These are phyloP conservation scores for Yarrowia hollandica DNA, from an alignment of 805 yeast species.

Conservation along the genomic window DNA sequence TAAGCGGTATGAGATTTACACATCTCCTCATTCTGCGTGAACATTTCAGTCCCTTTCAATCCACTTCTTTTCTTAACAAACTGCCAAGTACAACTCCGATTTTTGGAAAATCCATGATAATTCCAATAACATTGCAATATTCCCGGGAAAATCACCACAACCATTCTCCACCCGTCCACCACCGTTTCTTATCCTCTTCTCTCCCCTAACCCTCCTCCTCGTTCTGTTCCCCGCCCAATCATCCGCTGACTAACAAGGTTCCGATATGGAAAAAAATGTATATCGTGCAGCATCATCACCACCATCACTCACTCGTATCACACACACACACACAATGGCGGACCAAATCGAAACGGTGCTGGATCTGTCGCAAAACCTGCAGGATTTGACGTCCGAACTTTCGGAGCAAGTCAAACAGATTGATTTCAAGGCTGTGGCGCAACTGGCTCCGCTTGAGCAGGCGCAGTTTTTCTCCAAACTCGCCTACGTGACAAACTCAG, in stretches of 20 bases:
- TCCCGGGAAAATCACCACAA: no score
- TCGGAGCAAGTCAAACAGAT: constrained; percentile 7
- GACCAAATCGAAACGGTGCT: constrained; percentile 22
- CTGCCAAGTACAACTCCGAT: no score
- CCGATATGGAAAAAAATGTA: constrained; percentile 7
- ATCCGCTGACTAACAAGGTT: neutral
- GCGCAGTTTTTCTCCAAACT: constrained; percentile 34
- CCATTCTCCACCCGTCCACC: no score
- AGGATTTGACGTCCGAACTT: constrained; percentile 9
- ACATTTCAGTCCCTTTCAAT: no score
- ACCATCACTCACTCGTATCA: neutral
- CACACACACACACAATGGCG: neutral
- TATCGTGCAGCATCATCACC: neutral
- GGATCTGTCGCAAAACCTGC: constrained; percentile 2
- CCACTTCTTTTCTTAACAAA: no score
- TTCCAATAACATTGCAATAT: no score
- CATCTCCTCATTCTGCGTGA: no score
- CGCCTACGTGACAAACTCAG: constrained; percentile 35
- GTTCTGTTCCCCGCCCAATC: no score
- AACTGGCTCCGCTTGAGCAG: constrained; percentile 29
- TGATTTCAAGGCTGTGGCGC: constrained; percentile 7
- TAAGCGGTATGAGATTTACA: no score
- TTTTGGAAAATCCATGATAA: no score
- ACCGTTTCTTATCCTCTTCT: no score
- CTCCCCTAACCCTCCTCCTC: no score